Base-by-base conservation (phyloP, 208 protist species). In the Endotrypanum monterogeii region DNA sequence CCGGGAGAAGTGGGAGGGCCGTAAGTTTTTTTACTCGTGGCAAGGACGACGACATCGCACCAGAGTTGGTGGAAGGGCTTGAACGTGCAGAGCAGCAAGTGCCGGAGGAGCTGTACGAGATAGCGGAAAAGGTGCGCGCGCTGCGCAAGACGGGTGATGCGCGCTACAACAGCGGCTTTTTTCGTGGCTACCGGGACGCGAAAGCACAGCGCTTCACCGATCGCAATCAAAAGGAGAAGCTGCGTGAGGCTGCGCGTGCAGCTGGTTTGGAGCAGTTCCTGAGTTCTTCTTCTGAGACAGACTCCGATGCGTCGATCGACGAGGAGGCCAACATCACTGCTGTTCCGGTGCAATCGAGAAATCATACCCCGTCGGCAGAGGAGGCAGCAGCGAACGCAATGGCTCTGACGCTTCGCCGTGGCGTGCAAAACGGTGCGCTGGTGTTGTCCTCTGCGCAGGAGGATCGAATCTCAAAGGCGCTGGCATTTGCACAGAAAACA, bases 21-120 rank as follows among this genome's bases (percentile, higher is more conserved):
- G 80, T 96, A 9, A 98, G 87, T 66, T 96, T 98, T 71, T 96
- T 98, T 69, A 86, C 83, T 12, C 88, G 88, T 32, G 87, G 83
- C 37, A 85, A 74, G 44, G 91, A 97, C 74, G 91, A 97, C 54
- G 90, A 95, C 60, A 85, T 97, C 51, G 86, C 91, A 6, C 83
- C 90, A 3, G 90, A 97, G 78, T 82, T 97, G 32, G 89, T 89
- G 32, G 89, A 92, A 18, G 91, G 88, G 1, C 82, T 97, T 3
- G 86, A 94, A 80, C 86, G 90, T 11, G 88, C 89, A 2, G 76
- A 88, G 61, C 89, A 94, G 76, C 78, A 83, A 23, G 85, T 94
- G 0, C 91, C 93, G 7, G 93, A 96, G 77, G 88, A 94, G 78
- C 79, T 97, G 6, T 92, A 91, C 77, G 90, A 95, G 70, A 67